Conservation (phyloP, 805 yeast genomes). For the Lachancea lanzarotensis region DNA sequence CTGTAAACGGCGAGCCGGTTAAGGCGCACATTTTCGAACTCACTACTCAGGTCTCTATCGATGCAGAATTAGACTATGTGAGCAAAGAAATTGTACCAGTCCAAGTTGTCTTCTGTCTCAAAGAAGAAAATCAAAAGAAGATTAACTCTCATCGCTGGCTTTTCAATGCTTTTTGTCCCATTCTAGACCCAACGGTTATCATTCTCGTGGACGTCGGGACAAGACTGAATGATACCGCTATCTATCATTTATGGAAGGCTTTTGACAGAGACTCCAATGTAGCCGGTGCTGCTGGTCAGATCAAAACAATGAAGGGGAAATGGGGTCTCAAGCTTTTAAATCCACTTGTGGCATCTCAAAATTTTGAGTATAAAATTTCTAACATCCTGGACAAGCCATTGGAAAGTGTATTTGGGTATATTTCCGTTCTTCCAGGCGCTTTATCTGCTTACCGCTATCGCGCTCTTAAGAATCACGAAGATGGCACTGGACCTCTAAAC, state of each 20-base stretch:
- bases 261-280: constrained; percentile 94
- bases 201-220: constrained; percentile 96
- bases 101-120: constrained; percentile 85
- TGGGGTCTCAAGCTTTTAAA: constrained; percentile 74
- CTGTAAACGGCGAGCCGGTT: constrained; percentile 85
- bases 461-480: constrained; percentile 77
- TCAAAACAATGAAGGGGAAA: constrained; percentile 89
- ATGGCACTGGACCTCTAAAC: constrained; percentile 86
- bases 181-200: constrained; percentile 84
- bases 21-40: constrained; percentile 93
- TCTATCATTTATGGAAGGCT: constrained; percentile 95
- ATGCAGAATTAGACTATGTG: constrained; percentile 80
- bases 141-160: constrained; percentile 98
- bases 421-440: constrained; percentile 92
- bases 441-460: constrained; percentile 87
- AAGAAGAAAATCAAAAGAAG: constrained; percentile 87
- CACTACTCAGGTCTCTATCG: constrained; percentile 90
- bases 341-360: constrained; percentile 93
- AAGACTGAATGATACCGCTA: constrained; percentile 78
- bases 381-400: constrained; percentile 91
- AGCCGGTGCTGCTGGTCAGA: constrained; percentile 99
- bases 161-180: constrained; percentile 90
- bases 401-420: constrained; percentile 89
- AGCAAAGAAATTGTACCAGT: constrained; percentile 93
- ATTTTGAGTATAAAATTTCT: constrained; percentile 96